Base-by-base conservation (phyloP, 495 filamentous ascomycete genomes). In the Physcia stellaris region DNA sequence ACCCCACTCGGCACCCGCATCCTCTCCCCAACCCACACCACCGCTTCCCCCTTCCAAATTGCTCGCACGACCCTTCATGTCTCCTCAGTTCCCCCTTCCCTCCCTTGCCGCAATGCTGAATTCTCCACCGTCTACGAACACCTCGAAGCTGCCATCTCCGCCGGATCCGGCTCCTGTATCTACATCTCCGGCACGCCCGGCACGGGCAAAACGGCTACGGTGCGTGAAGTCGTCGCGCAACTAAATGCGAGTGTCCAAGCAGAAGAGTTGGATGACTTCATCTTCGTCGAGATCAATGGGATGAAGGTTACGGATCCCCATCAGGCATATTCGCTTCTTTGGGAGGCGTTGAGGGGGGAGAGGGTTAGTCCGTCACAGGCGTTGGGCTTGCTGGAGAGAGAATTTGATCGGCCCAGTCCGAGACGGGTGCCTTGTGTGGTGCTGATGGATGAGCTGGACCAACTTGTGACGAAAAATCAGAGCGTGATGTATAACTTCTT, bases 401-500 rank as follows among this genome's bases (percentile, higher is more conserved):
- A 99, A 56, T 96, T 99, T 62, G 81, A 71, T 39, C 72, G 85
- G 37, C 92, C 92, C 0, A 85, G 75, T 35, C 92, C 92, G 28
- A 75, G 92, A 31, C 65, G 84, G 15, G 83, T 94, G 9, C 92
- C 92, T 0, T 96, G 92, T 51, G 92, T 99, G 19, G 92, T 99
- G 6, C 62, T 99, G 28, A 99, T 99, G 92, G 92, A 99, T 52
- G 92, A 99, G 62, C 71, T 99, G 28, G 92, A 99, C 59, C 92
- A 99, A 54, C 72, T 99, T 4, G 92, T 95, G 2, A 99, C 92
- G 16, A 87, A 85, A 43, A 94, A 90, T 52, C 92, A 99, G 49
- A 85, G 83, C 19, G 92, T 99, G 53, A 99, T 99, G 92, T 99
- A 99, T 63, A 99, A 99, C 54, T 99, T 99, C 59, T 99, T 99